Percentiles rank a stretch among this genome's conserved stretches.
phyloP scores from a whole-genome alignment of 495 filamentous ascomycete genomes.

The Penicillium maclennaniae region DNA sequence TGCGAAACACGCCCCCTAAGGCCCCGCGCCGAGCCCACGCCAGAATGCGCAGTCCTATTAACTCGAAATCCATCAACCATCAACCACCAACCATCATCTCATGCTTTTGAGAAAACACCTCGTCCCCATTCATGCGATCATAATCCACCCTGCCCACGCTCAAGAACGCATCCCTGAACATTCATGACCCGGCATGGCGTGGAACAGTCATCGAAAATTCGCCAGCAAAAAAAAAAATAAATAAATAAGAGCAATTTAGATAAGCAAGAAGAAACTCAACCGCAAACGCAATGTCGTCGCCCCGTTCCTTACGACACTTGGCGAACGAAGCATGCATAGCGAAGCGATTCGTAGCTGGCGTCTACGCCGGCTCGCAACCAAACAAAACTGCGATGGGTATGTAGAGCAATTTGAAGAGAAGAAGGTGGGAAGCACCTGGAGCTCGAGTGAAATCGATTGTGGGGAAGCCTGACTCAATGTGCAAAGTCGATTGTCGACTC shows the following conservation, averaged over 20 bases:
- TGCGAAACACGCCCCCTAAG: slow-evolving; percentile 1
- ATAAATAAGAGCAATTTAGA: slow-evolving; percentile 27
- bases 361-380: slow-evolving; percentile 23
- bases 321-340: slow-evolving; percentile 18
- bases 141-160: background rate
- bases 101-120: slow-evolving; percentile 10
- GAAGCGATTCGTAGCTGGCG: slow-evolving; percentile 11
- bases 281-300: slow-evolving; percentile 15
- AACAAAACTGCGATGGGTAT: slow-evolving; percentile 28
- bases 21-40: slow-evolving; percentile 1
- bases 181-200: slow-evolving; percentile 15
- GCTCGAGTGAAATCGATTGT: slow-evolving; percentile 12
- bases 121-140: slow-evolving; percentile 6
- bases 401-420: slow-evolving; percentile 25
- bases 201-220: slow-evolving; percentile 15
- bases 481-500: slow-evolving; percentile 2
- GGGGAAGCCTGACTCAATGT: slow-evolving; percentile 6
- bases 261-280: slow-evolving; percentile 11
- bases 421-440: slow-evolving; percentile 8
- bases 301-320: slow-evolving; percentile 25
- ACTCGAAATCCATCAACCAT: slow-evolving; percentile 3
- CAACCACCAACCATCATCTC: slow-evolving; percentile 1
- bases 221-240: slow-evolving; percentile 8
- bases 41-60: slow-evolving; percentile 1
- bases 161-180: slow-evolving; percentile 3